Conservation (phyloP, 352 stramenopile genomes). For the Phytophthora boehmeriae region DNA sequence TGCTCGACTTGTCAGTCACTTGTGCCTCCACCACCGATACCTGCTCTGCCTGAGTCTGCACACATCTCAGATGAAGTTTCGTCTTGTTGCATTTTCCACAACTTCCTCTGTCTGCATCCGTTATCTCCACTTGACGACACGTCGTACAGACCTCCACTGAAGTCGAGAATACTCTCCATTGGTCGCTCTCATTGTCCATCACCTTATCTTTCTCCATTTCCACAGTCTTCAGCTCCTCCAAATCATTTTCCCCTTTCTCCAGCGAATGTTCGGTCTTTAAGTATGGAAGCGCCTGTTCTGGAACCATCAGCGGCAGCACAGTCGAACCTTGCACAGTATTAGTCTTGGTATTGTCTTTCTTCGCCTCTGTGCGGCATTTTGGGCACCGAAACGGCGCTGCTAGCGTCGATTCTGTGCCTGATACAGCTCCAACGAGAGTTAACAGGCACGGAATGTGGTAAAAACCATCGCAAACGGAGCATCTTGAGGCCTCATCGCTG, state of each 20-base stretch:
- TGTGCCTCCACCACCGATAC: not conserved
- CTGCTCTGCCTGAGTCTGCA: conserved; percentile 8
- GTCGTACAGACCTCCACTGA: conserved; percentile 56
- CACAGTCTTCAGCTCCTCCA: conserved; percentile 2
- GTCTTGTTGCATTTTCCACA: conserved; percentile 42
- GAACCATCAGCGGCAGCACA: conserved; percentile 41
- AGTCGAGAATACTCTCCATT: conserved; percentile 45
- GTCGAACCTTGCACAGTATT: not conserved
- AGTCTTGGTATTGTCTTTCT: conserved; percentile 1
- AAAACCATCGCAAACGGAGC: conserved; percentile 42
- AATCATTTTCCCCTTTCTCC: not conserved
- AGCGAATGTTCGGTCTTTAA: conserved; percentile 2
- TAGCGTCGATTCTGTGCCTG: not conserved
- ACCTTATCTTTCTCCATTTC: conserved; percentile 8
- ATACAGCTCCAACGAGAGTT: not conserved
- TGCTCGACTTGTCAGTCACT: conserved; percentile 19
- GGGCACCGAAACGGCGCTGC: conserved; percentile 27
- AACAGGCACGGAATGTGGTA: conserved; percentile 49
- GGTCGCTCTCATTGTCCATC: conserved; percentile 9
- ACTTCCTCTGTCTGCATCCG: conserved; percentile 23
- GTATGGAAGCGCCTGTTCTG: conserved; percentile 31
- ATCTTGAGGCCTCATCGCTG: conserved; percentile 29
- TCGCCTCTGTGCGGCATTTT: conserved; percentile 16
- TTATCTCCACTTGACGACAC: conserved; percentile 64
- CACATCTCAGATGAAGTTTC: conserved; percentile 42